Conservation (phyloP, 768 basidiomycete genomes). For the Russula brevipes region DNA sequence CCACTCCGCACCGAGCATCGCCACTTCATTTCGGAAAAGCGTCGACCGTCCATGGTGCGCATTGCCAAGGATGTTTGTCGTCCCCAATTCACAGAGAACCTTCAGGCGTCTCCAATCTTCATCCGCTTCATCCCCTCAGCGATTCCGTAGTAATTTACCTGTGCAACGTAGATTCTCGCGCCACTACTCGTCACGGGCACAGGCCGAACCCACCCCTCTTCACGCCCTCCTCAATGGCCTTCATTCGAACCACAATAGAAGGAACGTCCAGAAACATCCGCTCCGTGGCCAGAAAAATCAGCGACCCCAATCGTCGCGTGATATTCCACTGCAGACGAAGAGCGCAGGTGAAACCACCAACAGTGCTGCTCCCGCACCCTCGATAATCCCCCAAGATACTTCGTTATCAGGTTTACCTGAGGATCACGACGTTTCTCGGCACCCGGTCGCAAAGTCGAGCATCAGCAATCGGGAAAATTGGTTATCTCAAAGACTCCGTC, state of each 20-base stretch:
- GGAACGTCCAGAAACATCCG: background rate
- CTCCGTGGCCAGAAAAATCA: background rate
- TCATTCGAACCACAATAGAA: background rate
- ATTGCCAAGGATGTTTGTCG: background rate
- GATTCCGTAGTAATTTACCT: background rate
- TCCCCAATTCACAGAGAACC: background rate
- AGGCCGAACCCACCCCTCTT: background rate
- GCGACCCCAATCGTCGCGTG: background rate
- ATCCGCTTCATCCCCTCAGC: background rate
- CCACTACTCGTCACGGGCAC: slow-evolving; percentile 10
- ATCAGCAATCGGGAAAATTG: background rate
- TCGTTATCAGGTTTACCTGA: background rate
- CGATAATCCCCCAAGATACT: background rate
- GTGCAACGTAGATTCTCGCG: slow-evolving; percentile 1
- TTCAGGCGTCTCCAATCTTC: background rate
- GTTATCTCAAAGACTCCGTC: slow-evolving; percentile 3
- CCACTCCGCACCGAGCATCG: background rate
- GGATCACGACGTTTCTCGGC: background rate
- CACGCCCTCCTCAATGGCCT: slow-evolving; percentile 4
- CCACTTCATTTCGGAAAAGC: background rate
- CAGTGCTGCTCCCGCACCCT: background rate
- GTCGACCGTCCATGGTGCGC: slow-evolving; percentile 5
- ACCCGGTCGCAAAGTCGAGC: background rate
- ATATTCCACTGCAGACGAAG: background rate
- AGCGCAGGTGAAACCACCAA: background rate